Conservation (phyloP, 345 rosid species). For the Limnanthes douglasii region DNA sequence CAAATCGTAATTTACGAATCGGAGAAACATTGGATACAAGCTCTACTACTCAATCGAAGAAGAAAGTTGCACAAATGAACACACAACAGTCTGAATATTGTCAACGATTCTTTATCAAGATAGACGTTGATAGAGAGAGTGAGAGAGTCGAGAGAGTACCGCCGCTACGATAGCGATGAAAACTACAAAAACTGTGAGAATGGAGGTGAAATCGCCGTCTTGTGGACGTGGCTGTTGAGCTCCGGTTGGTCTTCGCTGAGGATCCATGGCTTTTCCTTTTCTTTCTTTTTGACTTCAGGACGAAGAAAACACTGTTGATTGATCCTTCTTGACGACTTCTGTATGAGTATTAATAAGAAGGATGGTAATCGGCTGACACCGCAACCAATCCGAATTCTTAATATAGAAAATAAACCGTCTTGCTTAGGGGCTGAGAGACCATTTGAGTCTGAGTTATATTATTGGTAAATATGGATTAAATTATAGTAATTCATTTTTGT, state of each 20-base stretch:
- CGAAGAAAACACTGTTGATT: slow-evolving; percentile 5
- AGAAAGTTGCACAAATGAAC: background rate
- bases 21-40: background rate
- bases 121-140: background rate
- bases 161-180: slow-evolving; percentile 21
- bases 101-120: background rate
- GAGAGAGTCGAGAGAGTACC: slow-evolving; percentile 16
- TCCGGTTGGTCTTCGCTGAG: slow-evolving; percentile 19
- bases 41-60: background rate
- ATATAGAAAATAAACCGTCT: no score
- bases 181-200: slow-evolving; percentile 18
- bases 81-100: background rate
- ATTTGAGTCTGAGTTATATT: no score
- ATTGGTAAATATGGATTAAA: no score
- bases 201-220: slow-evolving; percentile 14
- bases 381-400: no score
- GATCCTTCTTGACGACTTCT: no score
- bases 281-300: background rate
- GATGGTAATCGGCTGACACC: no score
- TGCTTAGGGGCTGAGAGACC: no score
- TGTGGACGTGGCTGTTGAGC: slow-evolving; percentile 14
- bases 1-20: slow-evolving; percentile 1
- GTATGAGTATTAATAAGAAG: no score
- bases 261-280: slow-evolving; percentile 27
- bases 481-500: no score